Evolutionary conservation across 768 basidiomycete genomes (phyloP), one percentile per base, ranked within the genome.

Genomic region (Naganishia kalamii): DNA sequence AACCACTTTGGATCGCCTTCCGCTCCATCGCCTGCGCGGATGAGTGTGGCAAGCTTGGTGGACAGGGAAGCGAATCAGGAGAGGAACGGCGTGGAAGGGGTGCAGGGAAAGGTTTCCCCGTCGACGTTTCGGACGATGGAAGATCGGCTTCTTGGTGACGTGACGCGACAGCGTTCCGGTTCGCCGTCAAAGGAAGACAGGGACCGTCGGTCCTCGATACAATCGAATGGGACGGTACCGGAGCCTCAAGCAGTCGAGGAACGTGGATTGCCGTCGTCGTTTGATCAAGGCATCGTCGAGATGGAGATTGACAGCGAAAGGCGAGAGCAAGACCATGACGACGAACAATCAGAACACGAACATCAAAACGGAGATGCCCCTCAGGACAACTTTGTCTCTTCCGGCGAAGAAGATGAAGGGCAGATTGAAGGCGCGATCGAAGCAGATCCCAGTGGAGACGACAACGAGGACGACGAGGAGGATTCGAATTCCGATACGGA

Each of bases 31-130:
- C 37, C 54, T 17, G 54, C 54, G 21, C 37, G 54, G 27, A 57
- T 57, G 54, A 57, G 54, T 37, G 33, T 57, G 23, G 54, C 21
- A 8, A 57, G 54, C 30, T 33, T 57, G 33, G 37, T 57, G 19
- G 21, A 57, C 27, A 29, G n/a, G 54, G 37, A 17, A 3, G 54
- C 19, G 29, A 35, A 27, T n/a, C 51, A n/a, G n/a, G 32, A 35
- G 51, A n/a, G 32, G 21, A 52, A n/a, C 30, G 51, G n/a, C n/a
- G n/a, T n/a, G 29, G 32, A 7, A 6, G 51, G 33, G 37, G 15
- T 21, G 5, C 21, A n/a, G 37, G 19, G 21, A 25, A 27, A 44
- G 13, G 43, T 44, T 5, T 44, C 43, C 6, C 43, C 43, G 19
- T 44, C 43, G 5, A 11, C 21, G 19, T 10, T 6, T 44, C 43